phyloP scores from a whole-genome alignment of 257 asterid genomes.

The Anisodus tanguticus region DNA sequence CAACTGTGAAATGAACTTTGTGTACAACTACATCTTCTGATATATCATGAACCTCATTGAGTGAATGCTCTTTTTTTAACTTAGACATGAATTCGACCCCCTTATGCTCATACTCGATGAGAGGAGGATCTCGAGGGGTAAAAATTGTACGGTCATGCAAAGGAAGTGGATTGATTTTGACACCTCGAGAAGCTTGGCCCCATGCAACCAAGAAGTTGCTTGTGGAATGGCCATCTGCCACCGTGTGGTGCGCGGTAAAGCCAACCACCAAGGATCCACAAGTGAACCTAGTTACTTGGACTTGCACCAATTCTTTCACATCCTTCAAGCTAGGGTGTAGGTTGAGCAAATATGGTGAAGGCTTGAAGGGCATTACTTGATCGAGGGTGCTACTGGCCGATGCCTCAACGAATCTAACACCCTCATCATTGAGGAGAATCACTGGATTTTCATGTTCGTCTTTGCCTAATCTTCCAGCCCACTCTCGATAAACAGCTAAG shows the following conservation, averaged over 20 bases:
- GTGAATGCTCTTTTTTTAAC: slow-evolving; percentile 41
- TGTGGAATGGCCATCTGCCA: slow-evolving; percentile 71
- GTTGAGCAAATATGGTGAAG: slow-evolving; percentile 53
- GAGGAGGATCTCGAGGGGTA: slow-evolving; percentile 59
- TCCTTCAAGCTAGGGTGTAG: slow-evolving; percentile 67
- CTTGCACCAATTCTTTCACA: slow-evolving; percentile 64
- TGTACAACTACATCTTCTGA: slow-evolving; percentile 52
- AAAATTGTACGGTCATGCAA: slow-evolving; percentile 56
- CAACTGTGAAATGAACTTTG: slow-evolving; percentile 55
- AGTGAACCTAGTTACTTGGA: slow-evolving; percentile 68
- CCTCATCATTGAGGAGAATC: slow-evolving; percentile 65
- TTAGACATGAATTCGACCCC: slow-evolving; percentile 58
- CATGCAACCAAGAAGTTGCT: slow-evolving; percentile 76
- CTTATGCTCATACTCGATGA: slow-evolving; percentile 54
- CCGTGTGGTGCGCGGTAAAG: slow-evolving; percentile 68
- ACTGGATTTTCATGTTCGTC: slow-evolving; percentile 45
- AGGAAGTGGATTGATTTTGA: slow-evolving; percentile 52
- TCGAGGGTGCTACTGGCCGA: slow-evolving; percentile 55
- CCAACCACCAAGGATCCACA: slow-evolving; percentile 85
- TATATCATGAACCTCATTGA: slow-evolving; percentile 39
- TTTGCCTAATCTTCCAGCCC: slow-evolving; percentile 73
- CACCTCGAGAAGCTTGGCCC: slow-evolving; percentile 72
- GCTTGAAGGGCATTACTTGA: slow-evolving; percentile 42
- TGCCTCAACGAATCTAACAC: slow-evolving; percentile 78
- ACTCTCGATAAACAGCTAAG: slow-evolving; percentile 55